Evolutionary conservation across 2,329 filamentous ascomycete species (phyloP).

Genomic region (Xylaria sp.): DNA sequence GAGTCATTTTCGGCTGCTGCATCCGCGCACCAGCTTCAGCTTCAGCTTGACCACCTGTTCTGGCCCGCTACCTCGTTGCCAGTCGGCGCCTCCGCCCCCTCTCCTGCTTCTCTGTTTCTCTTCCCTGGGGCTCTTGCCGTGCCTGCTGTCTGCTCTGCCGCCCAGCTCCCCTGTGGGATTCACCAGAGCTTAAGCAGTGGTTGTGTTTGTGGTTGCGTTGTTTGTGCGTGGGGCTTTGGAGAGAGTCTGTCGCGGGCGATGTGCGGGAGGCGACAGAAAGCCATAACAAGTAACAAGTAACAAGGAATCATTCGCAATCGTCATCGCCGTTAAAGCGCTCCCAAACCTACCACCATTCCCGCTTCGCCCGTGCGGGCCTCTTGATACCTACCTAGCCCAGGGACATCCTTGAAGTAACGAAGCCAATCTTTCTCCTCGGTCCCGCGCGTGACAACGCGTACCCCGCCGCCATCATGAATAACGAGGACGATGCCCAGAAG

Average conservation of each 20-base stretch:
- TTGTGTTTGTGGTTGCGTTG: conserved; percentile 28
- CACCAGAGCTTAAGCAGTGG: conserved; percentile 13
- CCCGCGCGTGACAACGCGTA: conserved; percentile 53
- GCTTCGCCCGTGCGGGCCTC: conserved; percentile 19
- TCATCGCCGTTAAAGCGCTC: conserved; percentile 1
- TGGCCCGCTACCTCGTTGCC: conserved; percentile 11
- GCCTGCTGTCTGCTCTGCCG: conserved; percentile 10
- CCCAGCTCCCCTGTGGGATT: conserved; percentile 1
- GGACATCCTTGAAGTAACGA: conserved; percentile 22
- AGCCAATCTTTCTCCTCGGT: conserved; percentile 34
- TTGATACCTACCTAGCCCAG: conserved; percentile 20
- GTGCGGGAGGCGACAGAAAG: conserved; percentile 28
- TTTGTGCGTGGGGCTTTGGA: conserved; percentile 26
- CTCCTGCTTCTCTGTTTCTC: conserved; percentile 7
- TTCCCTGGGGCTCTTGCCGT: conserved; percentile 2
- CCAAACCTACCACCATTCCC: conserved; percentile 16
- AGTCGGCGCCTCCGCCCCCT: conserved; percentile 8
- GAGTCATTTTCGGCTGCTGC: conserved; percentile 22
- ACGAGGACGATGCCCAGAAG: conserved; percentile 36
- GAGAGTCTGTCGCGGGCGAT: conserved; percentile 29
- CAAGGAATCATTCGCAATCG: conserved; percentile 17
- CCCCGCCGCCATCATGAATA: conserved; percentile 39
- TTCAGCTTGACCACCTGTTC: conserved; percentile 23
- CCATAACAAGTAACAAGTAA: conserved; percentile 27
- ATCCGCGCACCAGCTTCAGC: conserved; percentile 24